A percentile compares a stretch with the other conserved stretches of the same genome.
Conservation (phyloP, 83 land plant genomes). For the Picea abies region DNA sequence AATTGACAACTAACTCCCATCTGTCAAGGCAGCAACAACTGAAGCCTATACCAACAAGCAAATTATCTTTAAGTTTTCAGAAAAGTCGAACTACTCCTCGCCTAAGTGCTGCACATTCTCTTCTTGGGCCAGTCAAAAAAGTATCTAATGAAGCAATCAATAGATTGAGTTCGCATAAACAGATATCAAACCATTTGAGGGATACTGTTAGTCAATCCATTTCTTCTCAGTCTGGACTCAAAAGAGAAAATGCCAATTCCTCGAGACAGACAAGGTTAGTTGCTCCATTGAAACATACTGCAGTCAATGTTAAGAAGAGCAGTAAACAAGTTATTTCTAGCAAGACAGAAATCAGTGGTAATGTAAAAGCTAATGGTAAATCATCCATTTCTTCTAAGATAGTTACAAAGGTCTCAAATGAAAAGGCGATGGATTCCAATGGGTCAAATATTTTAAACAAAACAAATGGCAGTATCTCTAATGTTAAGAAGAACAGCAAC, state of each 20-base stretch:
- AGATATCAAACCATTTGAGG: neutral
- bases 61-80: conserved; percentile 5
- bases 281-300: conserved; percentile 1
- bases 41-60: neutral
- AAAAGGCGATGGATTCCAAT: neutral
- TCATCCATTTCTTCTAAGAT: neutral
- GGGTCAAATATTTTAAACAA: neutral
- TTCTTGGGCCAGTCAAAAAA: conserved; percentile 4
- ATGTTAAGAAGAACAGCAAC: conserved; percentile 8
- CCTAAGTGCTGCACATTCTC: conserved; percentile 12
- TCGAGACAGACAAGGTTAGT: neutral
- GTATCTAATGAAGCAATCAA: conserved; percentile 15
- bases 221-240: neutral
- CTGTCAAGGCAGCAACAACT: conserved; percentile 2
- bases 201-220: neutral
- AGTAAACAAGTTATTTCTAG: neutral
- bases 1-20: neutral
- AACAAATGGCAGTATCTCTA: neutral
- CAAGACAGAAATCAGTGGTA: neutral
- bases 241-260: neutral
- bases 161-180: conserved; percentile 13
- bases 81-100: neutral
- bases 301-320: neutral
- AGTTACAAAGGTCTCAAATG: neutral
- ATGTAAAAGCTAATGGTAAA: neutral